Evolutionary conservation across 73 alveolate species (phyloP).

Genomic region (Paramecium bursaria): DNA sequence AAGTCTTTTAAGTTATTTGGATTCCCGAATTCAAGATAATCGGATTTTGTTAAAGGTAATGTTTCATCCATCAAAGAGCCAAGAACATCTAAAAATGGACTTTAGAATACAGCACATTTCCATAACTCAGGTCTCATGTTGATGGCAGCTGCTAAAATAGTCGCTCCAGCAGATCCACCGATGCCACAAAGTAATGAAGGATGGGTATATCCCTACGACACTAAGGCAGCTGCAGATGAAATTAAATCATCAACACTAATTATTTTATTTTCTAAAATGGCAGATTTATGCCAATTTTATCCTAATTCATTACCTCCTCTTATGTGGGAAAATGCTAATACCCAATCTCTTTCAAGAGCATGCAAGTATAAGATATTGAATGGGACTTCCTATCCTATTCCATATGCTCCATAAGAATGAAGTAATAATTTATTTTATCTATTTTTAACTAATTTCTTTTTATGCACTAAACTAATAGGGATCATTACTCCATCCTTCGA

Average conservation of each 20-base stretch:
- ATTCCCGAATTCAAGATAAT: conserved; percentile 89
- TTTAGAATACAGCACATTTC: conserved; percentile 82
- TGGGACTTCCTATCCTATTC: conserved; percentile 72
- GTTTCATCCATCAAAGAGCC: conserved; percentile 77
- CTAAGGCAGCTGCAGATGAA: conserved; percentile 78
- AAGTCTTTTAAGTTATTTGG: conserved; percentile 72
- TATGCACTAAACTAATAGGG: conserved; percentile 81
- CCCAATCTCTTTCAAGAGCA: conserved; percentile 91
- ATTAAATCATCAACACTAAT: conserved; percentile 79
- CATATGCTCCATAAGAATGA: conserved; percentile 91
- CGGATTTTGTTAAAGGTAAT: conserved; percentile 80
- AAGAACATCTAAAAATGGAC: conserved; percentile 88
- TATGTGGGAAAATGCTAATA: conserved; percentile 87
- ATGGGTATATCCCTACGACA: conserved; percentile 81
- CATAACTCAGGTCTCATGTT: conserved; percentile 86
- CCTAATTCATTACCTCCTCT: conserved; percentile 96
- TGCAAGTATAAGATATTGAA: conserved; percentile 76
- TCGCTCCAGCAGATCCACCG: conserved; percentile 94
- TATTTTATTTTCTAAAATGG: conserved; percentile 75
- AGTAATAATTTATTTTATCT: conserved; percentile 68
- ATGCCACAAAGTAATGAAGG: conserved; percentile 86
- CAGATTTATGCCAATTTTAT: conserved; percentile 86
- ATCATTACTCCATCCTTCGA: conserved; percentile 83
- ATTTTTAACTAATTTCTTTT: conserved; percentile 62
- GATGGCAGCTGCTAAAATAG: conserved; percentile 80